Evolutionary conservation across 2,329 filamentous ascomycete species (phyloP).

Genomic region (Trichoderma sp.): DNA sequence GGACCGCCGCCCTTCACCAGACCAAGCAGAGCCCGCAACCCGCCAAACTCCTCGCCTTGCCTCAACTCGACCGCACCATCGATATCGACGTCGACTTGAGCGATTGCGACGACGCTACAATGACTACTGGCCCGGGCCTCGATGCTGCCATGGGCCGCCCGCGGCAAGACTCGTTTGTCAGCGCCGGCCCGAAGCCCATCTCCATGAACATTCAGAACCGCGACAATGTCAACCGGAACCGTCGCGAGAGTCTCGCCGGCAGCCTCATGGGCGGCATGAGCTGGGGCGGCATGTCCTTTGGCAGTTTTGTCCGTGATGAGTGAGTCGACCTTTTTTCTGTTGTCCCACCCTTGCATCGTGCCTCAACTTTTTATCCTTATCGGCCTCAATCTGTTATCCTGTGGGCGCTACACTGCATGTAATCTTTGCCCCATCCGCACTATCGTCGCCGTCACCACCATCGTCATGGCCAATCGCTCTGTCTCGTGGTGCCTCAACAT

Average conservation of each 20-base stretch:
- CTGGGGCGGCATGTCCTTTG: slow-evolving; percentile 94
- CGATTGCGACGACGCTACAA: slow-evolving; percentile 41
- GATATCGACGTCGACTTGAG: slow-evolving; percentile 28
- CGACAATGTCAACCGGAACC: slow-evolving; percentile 54
- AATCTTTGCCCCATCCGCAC: not conserved
- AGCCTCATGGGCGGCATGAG: slow-evolving; percentile 81
- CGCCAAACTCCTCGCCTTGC: slow-evolving; percentile 26
- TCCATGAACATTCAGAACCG: slow-evolving; percentile 64
- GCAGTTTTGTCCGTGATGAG: slow-evolving; percentile 97
- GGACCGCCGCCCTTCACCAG: slow-evolving; percentile 1
- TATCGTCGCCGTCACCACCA: not conserved
- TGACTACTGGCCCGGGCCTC: slow-evolving; percentile 59
- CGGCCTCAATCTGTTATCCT: slow-evolving; percentile 2
- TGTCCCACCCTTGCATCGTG: not conserved
- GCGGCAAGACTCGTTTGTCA: slow-evolving; percentile 65
- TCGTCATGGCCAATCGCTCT: not conserved
- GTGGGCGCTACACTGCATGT: not conserved
- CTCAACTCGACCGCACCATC: slow-evolving; percentile 28
- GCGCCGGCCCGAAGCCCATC: slow-evolving; percentile 63
- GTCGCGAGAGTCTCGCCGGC: slow-evolving; percentile 61
- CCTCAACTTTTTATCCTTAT: slow-evolving; percentile 5
- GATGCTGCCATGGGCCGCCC: slow-evolving; percentile 55
- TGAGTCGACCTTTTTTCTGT: slow-evolving; percentile 53
- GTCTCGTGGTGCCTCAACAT: not conserved
- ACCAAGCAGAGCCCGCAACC: slow-evolving; percentile 1